Conservation (phyloP, 306 rosid species). For the Inga leiocalycina region DNA sequence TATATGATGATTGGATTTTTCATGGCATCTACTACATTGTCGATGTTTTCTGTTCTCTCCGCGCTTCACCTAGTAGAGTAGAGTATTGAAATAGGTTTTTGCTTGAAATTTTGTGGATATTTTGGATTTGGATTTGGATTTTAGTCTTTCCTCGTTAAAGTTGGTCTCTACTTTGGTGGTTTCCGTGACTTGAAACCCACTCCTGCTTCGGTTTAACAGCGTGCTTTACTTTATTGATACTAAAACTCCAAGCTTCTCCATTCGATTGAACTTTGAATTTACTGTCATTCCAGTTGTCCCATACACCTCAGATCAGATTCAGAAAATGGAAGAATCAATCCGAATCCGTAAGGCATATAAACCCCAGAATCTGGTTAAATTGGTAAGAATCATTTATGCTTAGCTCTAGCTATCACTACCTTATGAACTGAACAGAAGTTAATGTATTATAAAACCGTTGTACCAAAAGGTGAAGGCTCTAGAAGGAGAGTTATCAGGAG, state of each 20-base stretch:
- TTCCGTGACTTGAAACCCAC: constrained; percentile 10
- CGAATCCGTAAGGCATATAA: constrained; percentile 67
- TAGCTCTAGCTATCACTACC: constrained; percentile 21
- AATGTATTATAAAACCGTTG: constrained; percentile 20
- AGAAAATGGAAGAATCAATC: constrained; percentile 81
- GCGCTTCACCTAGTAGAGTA: neutral
- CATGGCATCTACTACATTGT: neutral
- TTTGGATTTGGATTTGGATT: neutral
- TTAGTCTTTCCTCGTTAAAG: neutral
- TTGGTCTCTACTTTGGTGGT: neutral
- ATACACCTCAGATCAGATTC: constrained; percentile 90
- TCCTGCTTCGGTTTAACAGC: constrained; percentile 17
- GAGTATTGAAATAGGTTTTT: neutral
- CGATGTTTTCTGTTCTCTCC: neutral
- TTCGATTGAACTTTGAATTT: constrained; percentile 16
- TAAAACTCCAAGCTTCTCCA: neutral
- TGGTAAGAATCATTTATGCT: constrained; percentile 51
- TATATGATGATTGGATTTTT: neutral
- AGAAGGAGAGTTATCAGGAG: constrained; percentile 56
- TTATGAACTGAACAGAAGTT: constrained; percentile 26
- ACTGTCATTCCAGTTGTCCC: constrained; percentile 50
- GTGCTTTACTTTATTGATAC: constrained; percentile 19
- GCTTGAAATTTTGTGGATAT: constrained; percentile 9
- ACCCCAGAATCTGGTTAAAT: constrained; percentile 72
- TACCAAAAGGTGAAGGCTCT: constrained; percentile 66